Evolutionary conservation across 768 basidiomycete species (phyloP), one percentile per base, ranked within the genome.

Genomic region (Trichaptum fuscoviolaceum): DNA sequence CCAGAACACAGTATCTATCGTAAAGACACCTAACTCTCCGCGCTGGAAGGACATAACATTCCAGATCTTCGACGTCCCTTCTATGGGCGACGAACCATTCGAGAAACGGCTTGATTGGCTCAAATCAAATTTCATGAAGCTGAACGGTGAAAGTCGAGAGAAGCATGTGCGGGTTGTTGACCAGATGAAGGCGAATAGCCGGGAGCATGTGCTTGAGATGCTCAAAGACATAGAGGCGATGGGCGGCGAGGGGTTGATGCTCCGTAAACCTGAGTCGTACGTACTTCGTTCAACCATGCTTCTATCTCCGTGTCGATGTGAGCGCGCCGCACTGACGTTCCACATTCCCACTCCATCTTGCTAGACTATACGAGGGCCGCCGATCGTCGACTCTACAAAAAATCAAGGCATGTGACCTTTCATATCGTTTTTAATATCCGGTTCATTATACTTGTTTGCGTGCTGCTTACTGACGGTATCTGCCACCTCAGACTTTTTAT

Each of bases 41-140:
- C 83, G 84, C 65, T 85, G 86, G 86, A 79, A 82, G 66, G 77
- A 73, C 9, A 84, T 86, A 61, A 81, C 80, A 12, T 87, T 85
- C 72, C 82, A 86, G 83, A 78, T 87, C 61, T 87, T 87, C 67
- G 86, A 87, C 69, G 77, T 85, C 30, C 86, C 85, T 12, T 85
- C 84, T 1, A 77, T 76, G 23, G 80, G 77, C 20, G 67, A 76
- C 0, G 74, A 80, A 24, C 77, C 80, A 0, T 87, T 87, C 67
- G 86, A 87, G 73, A 79, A 83, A 7, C 82, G 86, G 7, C 71
- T 84, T 27, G 75, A 76, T 0, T 76, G 75, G 62, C 75, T 87
- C 20, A 73, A 82, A 67, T n/a, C 58, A 1, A 65, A 64, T 20
- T 63, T 64, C 24, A 52, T 52, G 42, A 75, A 76, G 62, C 75